Evolutionary conservation across 2,329 filamentous ascomycete species (phyloP), one percentile per base, ranked within the genome.

Genomic region (Ciborinia camelliae): DNA sequence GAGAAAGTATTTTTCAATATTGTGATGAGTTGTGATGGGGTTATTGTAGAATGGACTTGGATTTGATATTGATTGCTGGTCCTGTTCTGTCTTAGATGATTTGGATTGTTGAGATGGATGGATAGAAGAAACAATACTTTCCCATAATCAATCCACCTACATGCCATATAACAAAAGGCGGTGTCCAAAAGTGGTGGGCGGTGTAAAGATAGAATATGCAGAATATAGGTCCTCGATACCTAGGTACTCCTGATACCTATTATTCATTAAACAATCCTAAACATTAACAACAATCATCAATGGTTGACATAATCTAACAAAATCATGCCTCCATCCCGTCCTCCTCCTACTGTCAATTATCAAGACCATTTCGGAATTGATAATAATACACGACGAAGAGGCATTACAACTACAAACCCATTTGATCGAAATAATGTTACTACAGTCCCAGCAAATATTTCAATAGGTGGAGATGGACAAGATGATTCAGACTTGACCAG

Each of bases 321-420:
- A 35, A 59, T 6, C 15, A 59, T 59, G 55, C 55, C 41, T 47
- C 55, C 41, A 26, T 47, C 43, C 26, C 30, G 32, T 26, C 32
- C 55, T 48, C 32, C 55, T 48, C 63, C 63, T 15, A 37, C 50
- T 28, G 23, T 47, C 28, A 63, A 59, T 18, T 63, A 54, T 23
- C 60, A 63, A 48, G 26, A 63, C 4, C 64, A 65, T n/a, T 62
- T 65, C 30, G 28, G 47, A 23, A 62, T 53, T 54, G 47, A 54
- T 41, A 43, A 41, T 5, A 41, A 18, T 5, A 28, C 30, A 14
- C 45, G 63, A 41, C 39, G 58, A n/a, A 48, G 57, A 32, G 48
- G n/a, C n/a, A n/a, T 32, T 39, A 65, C n/a, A n/a, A n/a, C n/a
- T 12, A 39, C 53, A 12, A 53, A 62, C 23, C 39, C 55, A 28